Conservation (phyloP, 345 rosid species). For the Heritiera fomes region DNA sequence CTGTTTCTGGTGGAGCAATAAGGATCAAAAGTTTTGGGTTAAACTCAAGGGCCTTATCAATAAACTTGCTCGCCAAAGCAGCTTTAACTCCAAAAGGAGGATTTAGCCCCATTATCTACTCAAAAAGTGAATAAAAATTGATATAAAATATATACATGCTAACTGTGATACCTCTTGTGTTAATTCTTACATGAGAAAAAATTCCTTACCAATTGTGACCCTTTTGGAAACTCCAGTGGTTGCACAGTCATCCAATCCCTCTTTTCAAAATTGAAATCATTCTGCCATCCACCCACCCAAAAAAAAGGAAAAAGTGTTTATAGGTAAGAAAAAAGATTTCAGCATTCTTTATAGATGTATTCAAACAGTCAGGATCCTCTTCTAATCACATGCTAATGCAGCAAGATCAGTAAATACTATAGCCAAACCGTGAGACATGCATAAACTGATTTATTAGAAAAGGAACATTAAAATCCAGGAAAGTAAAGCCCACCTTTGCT, state of each 20-base stretch:
- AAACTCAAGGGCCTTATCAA: slow-evolving; percentile 82
- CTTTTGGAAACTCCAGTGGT: too few relatives aligned
- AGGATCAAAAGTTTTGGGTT: slow-evolving; percentile 86
- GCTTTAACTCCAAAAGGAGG: slow-evolving; percentile 94
- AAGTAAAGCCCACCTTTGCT: slow-evolving; percentile 57
- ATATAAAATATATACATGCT: background rate
- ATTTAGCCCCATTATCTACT: slow-evolving; percentile 90
- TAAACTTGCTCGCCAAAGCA: slow-evolving; percentile 71
- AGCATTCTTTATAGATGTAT: too few relatives aligned
- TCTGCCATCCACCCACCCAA: too few relatives aligned
- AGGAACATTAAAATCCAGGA: background rate
- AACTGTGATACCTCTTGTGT: slow-evolving; percentile 1
- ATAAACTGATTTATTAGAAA: background rate
- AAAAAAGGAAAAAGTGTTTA: too few relatives aligned
- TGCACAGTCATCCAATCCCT: too few relatives aligned
- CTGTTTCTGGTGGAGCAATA: slow-evolving; percentile 84
- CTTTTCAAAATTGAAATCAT: too few relatives aligned
- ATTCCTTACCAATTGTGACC: too few relatives aligned
- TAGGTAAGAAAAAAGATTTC: too few relatives aligned
- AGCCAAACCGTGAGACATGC: background rate
- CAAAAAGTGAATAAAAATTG: slow-evolving; percentile 17
- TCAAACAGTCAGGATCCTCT: too few relatives aligned
- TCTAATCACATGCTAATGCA: too few relatives aligned
- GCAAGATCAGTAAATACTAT: background rate
- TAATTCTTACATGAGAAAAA: background rate